Percentiles rank a stretch among this genome's conserved stretches.
phyloP scores from a whole-genome alignment of 345 rosid genomes.

The Linum usitatissimum region DNA sequence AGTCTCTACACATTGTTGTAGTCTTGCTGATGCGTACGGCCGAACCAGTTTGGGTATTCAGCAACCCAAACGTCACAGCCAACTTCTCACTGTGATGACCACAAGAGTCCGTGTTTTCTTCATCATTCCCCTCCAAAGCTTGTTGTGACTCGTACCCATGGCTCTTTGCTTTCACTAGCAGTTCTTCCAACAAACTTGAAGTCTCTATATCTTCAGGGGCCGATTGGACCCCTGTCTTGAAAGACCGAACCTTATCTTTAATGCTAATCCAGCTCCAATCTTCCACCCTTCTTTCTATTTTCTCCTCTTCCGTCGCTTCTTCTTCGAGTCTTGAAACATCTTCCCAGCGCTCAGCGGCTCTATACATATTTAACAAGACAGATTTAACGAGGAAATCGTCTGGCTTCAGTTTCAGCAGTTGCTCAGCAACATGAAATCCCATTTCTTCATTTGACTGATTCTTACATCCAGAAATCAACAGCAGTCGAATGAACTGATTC shows the following conservation, averaged over 20 bases:
- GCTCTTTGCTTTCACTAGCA: constrained; percentile 23
- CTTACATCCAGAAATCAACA: constrained; percentile 38
- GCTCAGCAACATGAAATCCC: constrained; percentile 36
- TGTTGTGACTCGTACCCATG: constrained; percentile 16
- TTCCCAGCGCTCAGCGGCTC: constrained; percentile 30
- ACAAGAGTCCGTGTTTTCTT: constrained; percentile 12
- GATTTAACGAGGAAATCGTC: constrained; percentile 23
- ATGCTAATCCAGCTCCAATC: constrained; percentile 53
- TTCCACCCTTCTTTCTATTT: constrained; percentile 11
- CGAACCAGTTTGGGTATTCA: constrained; percentile 22
- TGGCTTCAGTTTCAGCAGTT: constrained; percentile 35
- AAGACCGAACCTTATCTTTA: constrained; percentile 29
- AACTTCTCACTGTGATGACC: constrained; percentile 36
- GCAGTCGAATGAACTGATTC: constrained; percentile 30
- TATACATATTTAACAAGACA: constrained; percentile 24
- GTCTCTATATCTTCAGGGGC: constrained; percentile 16
- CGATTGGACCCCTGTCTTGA: constrained; percentile 21
- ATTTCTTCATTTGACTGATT: constrained; percentile 28
- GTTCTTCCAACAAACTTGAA: constrained; percentile 22
- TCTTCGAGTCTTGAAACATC: constrained; percentile 26
- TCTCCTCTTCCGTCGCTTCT: constrained; percentile 27
- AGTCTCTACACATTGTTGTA: constrained; percentile 30
- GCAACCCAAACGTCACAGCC: constrained; percentile 43
- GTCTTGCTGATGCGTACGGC: constrained; percentile 31
- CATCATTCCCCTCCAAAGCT: constrained; percentile 13